Evolutionary conservation across 225 moss, liverwort and hornwort genomes (phyloP).

Genomic region (Sphagnum contortum): DNA sequence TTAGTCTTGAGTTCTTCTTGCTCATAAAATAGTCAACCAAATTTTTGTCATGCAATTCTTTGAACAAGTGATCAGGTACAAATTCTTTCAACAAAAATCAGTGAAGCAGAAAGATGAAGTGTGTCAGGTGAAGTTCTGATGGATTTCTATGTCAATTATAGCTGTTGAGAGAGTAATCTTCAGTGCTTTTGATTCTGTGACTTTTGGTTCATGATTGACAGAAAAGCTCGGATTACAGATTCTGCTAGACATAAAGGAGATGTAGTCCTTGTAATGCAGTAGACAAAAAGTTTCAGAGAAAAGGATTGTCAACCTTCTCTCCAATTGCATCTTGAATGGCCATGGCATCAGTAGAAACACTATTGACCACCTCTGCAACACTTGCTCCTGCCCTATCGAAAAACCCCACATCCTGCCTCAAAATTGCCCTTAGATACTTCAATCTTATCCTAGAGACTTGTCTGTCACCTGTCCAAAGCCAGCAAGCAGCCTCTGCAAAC

Average conservation of each 20-base stretch:
- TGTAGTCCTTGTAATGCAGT: too few relatives aligned
- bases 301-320: constrained; percentile 32
- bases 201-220: too few relatives aligned
- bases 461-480: constrained; percentile 43
- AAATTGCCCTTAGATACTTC: constrained; percentile 34
- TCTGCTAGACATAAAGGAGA: too few relatives aligned
- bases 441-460: constrained; percentile 38
- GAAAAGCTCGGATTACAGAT: too few relatives aligned
- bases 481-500: constrained; percentile 40
- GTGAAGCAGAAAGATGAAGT: neutral
- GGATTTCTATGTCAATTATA: too few relatives aligned
- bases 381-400: constrained; percentile 48
- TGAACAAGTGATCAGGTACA: neutral
- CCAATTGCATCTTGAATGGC: constrained; percentile 38
- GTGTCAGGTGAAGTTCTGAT: too few relatives aligned
- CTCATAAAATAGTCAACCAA: neutral
- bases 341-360: constrained; percentile 33
- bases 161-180: too few relatives aligned
- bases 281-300: too few relatives aligned
- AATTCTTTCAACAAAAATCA: neutral
- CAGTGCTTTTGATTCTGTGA: too few relatives aligned
- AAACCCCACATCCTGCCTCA: constrained; percentile 51
- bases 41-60: neutral
- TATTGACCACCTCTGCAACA: constrained; percentile 33
- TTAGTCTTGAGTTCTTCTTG: neutral